A percentile compares a stretch with the other conserved stretches of the same genome.
Conservation (phyloP, 805 yeast species). For the Lipomyces sp. region DNA sequence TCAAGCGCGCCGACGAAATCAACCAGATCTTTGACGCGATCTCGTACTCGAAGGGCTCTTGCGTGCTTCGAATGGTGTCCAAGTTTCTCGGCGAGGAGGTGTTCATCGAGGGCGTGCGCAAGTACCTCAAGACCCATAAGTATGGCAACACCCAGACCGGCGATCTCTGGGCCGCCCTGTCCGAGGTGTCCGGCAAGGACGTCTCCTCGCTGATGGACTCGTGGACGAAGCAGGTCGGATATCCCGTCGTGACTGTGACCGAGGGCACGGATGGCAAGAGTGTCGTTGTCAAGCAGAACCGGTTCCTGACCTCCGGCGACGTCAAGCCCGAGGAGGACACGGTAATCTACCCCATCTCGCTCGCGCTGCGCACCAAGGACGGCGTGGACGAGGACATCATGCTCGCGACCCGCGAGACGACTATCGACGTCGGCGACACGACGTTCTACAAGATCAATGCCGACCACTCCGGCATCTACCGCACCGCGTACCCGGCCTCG, state of each 20-base stretch:
- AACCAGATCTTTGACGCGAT: conserved; percentile 82
- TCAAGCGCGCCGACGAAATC: conserved; percentile 71
- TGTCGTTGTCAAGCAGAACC: conserved; percentile 51
- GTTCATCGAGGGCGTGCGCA: conserved; percentile 70
- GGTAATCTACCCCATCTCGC: conserved; percentile 53
- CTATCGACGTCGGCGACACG: conserved; percentile 45
- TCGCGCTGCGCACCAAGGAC: conserved; percentile 50
- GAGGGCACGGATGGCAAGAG: conserved; percentile 37
- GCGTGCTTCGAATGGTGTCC: conserved; percentile 72
- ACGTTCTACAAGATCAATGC: conserved; percentile 58
- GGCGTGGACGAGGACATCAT: conserved; percentile 61
- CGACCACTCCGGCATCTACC: conserved; percentile 59
- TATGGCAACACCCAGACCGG: conserved; percentile 70
- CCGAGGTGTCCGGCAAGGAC: conserved; percentile 61
- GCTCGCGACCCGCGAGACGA: conserved; percentile 50
- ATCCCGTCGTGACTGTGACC: conserved; percentile 59
- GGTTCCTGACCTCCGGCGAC: conserved; percentile 65
- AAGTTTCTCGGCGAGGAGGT: conserved; percentile 63
- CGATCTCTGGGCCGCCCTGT: conserved; percentile 67
- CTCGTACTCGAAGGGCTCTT: conserved; percentile 78
- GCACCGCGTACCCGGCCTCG: conserved; percentile 52
- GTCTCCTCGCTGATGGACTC: conserved; percentile 57
- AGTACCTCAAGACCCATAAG: conserved; percentile 59
- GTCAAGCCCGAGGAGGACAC: conserved; percentile 54
- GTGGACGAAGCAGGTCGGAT: conserved; percentile 75